Evolutionary conservation across 2,329 filamentous ascomycete species (phyloP), one percentile per base, ranked within the genome.

Genomic region (Phialophora verrucosa): DNA sequence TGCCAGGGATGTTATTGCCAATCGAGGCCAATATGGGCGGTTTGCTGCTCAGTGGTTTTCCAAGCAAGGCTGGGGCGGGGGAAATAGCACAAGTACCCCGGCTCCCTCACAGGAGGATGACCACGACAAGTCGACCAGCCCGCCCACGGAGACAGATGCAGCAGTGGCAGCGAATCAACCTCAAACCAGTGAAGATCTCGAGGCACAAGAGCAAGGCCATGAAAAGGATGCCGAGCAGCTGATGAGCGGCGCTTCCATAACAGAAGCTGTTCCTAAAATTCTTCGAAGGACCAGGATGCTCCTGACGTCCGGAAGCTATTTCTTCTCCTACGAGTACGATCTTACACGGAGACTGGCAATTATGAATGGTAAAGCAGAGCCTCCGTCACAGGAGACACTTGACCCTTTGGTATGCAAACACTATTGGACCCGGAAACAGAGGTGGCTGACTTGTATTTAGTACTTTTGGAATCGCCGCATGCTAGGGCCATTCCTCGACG

Each of bases 31-130:
- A 69, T 98, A 97, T 77, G 94, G 93, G 4, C 85, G 91, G 44
- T 97, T 98, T 76, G 92, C 94, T 0, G 87, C 93, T 69, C 88
- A 90, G 66, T 99, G 95, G 95, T 95, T 98, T 75, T 95, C 92
- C 51, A 88, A 87, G 70, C 90, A 88, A 68, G 93, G 91, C 0
- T 94, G 93, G 91, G 55, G 64, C 17, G 57, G 55, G 17, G 59
- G 35, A 12, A 59, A 49, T 29, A 57, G 12, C 58, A 47, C 25
- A 1, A 58, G 17, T 8, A 57, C 44, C 17, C 35, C 59, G 10
- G 47, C n/a, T 29, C 25, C 25, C 31, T 54, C 62, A 17, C 11
- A 6, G 14, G 51, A n/a, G 31, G 49, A 53, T 25, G 53, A 32
- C 6, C 14, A 14, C 23, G 31, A 12, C 25, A n/a, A 51, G 17